Conservation (phyloP, 2,329 filamentous ascomycete species). For the Sarocladium oryzae region DNA sequence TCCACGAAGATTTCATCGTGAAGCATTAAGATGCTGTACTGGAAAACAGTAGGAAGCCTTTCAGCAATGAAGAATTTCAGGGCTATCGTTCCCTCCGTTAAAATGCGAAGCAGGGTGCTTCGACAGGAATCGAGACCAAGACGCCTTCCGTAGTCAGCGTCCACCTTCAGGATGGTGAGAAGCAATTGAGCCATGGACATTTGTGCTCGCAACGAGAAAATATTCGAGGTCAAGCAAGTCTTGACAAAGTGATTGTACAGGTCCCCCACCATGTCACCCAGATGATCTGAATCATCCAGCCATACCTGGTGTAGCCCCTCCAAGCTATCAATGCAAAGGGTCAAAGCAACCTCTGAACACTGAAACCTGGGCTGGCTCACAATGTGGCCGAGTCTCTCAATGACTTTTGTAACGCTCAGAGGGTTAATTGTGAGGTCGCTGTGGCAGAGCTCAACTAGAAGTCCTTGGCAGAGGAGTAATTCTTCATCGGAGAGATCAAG, state of each 20-base stretch:
- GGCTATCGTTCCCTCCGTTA: conserved; percentile 57
- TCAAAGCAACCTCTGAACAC: conserved; percentile 67
- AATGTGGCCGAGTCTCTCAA: conserved; percentile 45
- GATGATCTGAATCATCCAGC: conserved; percentile 49
- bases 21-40: conserved; percentile 70
- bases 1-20: conserved; percentile 84
- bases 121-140: conserved; percentile 53
- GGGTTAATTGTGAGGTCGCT: conserved; percentile 46
- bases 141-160: conserved; percentile 59
- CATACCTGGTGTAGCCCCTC: conserved; percentile 57
- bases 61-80: conserved; percentile 73
- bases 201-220: conserved; percentile 64
- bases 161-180: conserved; percentile 59
- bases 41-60: conserved; percentile 68
- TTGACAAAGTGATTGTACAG: conserved; percentile 75
- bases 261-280: conserved; percentile 63
- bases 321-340: conserved; percentile 62
- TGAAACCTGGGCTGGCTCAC: conserved; percentile 55
- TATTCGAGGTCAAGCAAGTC: conserved; percentile 57
- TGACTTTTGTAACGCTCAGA: conserved; percentile 38
- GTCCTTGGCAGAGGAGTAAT: conserved; percentile 42
- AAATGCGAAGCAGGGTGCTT: conserved; percentile 67
- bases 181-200: conserved; percentile 62
- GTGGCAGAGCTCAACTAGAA: conserved; percentile 45
- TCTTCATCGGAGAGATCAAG: conserved; percentile 45